Evolutionary conservation across 352 stramenopile species (phyloP), one percentile per base, ranked within the genome.

Genomic region (Thraustotheca clavata): DNA sequence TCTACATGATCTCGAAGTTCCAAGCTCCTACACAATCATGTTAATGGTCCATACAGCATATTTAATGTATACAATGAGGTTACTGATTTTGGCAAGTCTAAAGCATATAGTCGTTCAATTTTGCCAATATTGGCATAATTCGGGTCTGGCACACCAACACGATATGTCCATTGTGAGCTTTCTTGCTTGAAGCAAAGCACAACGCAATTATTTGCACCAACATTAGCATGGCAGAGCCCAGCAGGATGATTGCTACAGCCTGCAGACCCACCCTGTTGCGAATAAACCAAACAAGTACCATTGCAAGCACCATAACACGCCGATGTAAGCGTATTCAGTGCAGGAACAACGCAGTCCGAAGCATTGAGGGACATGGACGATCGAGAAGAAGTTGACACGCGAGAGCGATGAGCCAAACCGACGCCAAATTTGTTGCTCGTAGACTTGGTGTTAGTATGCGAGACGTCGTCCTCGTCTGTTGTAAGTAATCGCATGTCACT

Each of bases 291-390:
- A 41, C 55, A 62, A 22, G 33, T 24, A 18, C 22, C 18, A 8
- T 50, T 24, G 38, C 55, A 62, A 20, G 20, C 12, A 11, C 55
- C 55, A 34, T 54, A 62, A 29, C 55, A 62, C 7, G 32, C n/a
- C 14, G 55, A 62, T 9, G 55, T 62, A 41, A 62, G 55, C n/a
- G 55, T 62, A 22, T 62, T 62, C 38, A 24, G 38, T 6, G 4
- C 11, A 9, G 55, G 55, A 12, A 62, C 55, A 14, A 49, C 33
- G 55, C 55, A 62, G 5, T n/a, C n/a, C n/a, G n/a, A n/a, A n/a
- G n/a, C n/a, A n/a, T n/a, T n/a, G n/a, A n/a, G n/a, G n/a, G n/a
- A n/a, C n/a, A n/a, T n/a, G n/a, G n/a, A n/a, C n/a, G n/a, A n/a
- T n/a, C n/a, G n/a, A n/a, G n/a, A n/a, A n/a, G n/a, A n/a, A n/a